Base-by-base conservation (phyloP, 495 filamentous ascomycete species). In the Clohesyomyces aquaticus region DNA sequence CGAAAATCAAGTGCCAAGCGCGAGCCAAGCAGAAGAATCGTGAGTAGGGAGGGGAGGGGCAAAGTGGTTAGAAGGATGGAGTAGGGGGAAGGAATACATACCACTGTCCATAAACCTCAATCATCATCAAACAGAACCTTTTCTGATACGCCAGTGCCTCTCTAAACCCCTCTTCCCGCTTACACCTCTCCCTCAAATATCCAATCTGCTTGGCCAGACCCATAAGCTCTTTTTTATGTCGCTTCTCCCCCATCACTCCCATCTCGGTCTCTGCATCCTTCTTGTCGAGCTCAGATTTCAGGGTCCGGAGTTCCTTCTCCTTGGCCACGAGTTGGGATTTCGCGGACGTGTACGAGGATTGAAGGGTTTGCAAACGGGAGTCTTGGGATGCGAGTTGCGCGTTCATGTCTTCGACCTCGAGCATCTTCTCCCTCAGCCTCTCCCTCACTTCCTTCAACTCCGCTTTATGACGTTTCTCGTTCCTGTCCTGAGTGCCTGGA, bases 201-300 rank as follows among this genome's bases (percentile, higher is more conserved):
- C 91, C 81, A 68, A 97, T 93, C 74, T 96, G 91, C 76, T 93
- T 88, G 62, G 83, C 84, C 72, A 98, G 79, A 11, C 92, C 92
- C 49, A 85, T 82, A 28, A 96, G 81, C 76, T 98, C 95, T 68
- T 87, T 88, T 61, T 82, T 82, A 66, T 96, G 93, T 51, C 82
- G 78, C 56, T 80, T 79, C 68, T 88, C 81, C 19, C 58, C 67
- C 25, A 65, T 60, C 22, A 65, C 51, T 26, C n/a, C n/a, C n/a
- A n/a, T n/a, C n/a, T n/a, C n/a, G n/a, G n/a, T n/a, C n/a, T n/a
- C n/a, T n/a, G n/a, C n/a, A n/a, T n/a, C n/a, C n/a, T n/a, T n/a
- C n/a, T n/a, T n/a, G n/a, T n/a, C n/a, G n/a, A n/a, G n/a, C n/a
- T n/a, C n/a, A 23, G 46, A 41, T 26, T 65, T 47, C 18, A 64